Base-by-base conservation (phyloP, 2,329 filamentous ascomycete genomes). In the Penicillium sp. region DNA sequence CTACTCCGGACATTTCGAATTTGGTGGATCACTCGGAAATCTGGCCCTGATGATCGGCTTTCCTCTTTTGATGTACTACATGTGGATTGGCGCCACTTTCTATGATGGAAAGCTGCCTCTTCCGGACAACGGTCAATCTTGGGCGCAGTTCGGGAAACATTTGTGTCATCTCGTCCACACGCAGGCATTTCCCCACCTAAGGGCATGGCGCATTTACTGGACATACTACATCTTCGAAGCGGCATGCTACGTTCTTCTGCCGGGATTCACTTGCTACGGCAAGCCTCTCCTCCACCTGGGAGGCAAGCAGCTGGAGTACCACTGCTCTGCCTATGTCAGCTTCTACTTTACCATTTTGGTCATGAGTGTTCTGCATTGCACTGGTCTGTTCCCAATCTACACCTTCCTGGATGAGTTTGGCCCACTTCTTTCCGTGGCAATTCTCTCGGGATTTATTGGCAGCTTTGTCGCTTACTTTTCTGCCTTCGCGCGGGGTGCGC, bases 181-280 rank as follows among this genome's bases (percentile, higher is more conserved):
- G 13, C 88, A 89, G 59, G 93, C 92, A 0, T 97, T 88, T 73
- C 94, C 94, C 1, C 86, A 85, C 55, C 70, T 84, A 44, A 86
- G 86, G 70, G 92, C 92, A 5, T 99, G 93, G 92, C 74, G 80
- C 53, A 95, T 96, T 70, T 99, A 97, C 81, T 99, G 94, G 94
- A 79, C 80, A 48, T 97, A 96, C 74, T 87, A 95, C 75, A 73
- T 95, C 63, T 88, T 91, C 54, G 90, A 97, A 77, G 90, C 82
- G 49, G 78, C 85, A 38, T 88, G 88, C 69, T 99, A 99, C 77
- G 84, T 93, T 67, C 77, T 86, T 51, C 84, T 97, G 68, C 94
- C 94, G 1, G 94, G 94, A 52, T 86, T 97, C 57, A 91, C 87
- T 77, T 85, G 86, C 54, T 89, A 91, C 67, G 94, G 94, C 58